A percentile compares a stretch with the other conserved stretches of the same genome.
phyloP scores from a whole-genome alignment of 1,284 basidiomycete genomes.

The Anthracocystis walkeri region DNA sequence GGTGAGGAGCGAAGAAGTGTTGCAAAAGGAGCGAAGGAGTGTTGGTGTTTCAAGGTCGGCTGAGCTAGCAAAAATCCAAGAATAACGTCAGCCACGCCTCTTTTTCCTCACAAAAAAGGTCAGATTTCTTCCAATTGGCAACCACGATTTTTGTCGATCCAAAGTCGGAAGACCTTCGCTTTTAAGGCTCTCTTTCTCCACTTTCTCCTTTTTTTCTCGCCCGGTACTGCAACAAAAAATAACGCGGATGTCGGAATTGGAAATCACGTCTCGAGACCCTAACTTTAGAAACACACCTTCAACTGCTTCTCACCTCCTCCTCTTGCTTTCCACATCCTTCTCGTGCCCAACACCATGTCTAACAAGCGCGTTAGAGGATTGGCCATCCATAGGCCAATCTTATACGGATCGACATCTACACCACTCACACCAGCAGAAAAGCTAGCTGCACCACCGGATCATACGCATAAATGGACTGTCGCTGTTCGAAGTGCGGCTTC shows the following conservation, averaged over 20 bases:
- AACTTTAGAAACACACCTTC: background rate
- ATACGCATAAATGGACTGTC: conserved; percentile 97
- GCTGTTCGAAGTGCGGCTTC: conserved; percentile 79
- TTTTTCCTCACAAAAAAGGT: background rate
- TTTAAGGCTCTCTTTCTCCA: conserved; percentile 17
- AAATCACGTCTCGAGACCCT: conserved; percentile 28
- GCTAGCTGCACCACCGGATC: conserved; percentile 75
- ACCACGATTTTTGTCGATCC: conserved; percentile 1
- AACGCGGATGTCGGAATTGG: conserved; percentile 30
- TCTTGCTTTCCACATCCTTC: background rate
- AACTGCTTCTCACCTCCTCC: background rate
- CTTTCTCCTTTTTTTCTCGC: conserved; percentile 26
- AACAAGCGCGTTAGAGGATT: conserved; percentile 73
- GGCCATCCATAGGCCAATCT: conserved; percentile 87
- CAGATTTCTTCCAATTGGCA: conserved; percentile 11
- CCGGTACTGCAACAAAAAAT: conserved; percentile 11
- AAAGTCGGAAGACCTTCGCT: conserved; percentile 14
- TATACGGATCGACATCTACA: conserved; percentile 94
- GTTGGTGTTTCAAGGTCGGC: conserved; percentile 12
- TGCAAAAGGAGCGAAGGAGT: background rate
- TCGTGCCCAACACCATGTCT: conserved; percentile 26
- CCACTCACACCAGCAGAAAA: conserved; percentile 83
- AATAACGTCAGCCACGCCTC: conserved; percentile 35
- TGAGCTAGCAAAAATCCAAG: conserved; percentile 18
- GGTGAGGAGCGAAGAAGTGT: background rate